Conservation (phyloP, 495 filamentous ascomycete genomes). For the Hypomontagnella monticulosa region DNA sequence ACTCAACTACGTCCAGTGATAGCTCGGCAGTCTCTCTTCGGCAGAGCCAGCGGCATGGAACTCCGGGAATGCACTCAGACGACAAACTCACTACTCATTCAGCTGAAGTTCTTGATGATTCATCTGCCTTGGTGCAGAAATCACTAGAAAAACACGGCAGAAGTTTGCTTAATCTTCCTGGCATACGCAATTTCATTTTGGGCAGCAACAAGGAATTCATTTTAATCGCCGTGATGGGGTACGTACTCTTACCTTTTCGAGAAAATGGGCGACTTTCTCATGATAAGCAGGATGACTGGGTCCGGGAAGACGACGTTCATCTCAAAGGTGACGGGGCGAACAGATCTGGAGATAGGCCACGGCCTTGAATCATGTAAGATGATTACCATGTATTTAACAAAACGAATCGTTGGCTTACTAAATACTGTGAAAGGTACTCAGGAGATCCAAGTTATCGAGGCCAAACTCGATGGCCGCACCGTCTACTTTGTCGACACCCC, state of each 20-base stretch:
- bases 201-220: slow-evolving; percentile 23
- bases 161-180: background rate
- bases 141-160: background rate
- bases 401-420: background rate
- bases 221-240: slow-evolving; percentile 45
- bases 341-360: slow-evolving; percentile 43
- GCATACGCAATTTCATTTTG: background rate
- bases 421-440: slow-evolving; percentile 28
- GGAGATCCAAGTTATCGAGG: slow-evolving; percentile 37
- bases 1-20: background rate
- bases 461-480: slow-evolving; percentile 30
- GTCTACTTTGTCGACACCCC: slow-evolving; percentile 55
- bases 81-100: background rate
- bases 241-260: slow-evolving; percentile 3
- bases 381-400: background rate
- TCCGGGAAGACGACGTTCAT: slow-evolving; percentile 57
- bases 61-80: background rate
- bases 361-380: slow-evolving; percentile 45
- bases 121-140: background rate
- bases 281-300: slow-evolving; percentile 45
- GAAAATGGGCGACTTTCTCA: background rate
- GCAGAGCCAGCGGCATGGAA: background rate
- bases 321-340: slow-evolving; percentile 44
- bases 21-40: background rate
- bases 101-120: background rate